phyloP scores from a whole-genome alignment of 768 basidiomycete species.

The Kwoniella heveanensis region DNA sequence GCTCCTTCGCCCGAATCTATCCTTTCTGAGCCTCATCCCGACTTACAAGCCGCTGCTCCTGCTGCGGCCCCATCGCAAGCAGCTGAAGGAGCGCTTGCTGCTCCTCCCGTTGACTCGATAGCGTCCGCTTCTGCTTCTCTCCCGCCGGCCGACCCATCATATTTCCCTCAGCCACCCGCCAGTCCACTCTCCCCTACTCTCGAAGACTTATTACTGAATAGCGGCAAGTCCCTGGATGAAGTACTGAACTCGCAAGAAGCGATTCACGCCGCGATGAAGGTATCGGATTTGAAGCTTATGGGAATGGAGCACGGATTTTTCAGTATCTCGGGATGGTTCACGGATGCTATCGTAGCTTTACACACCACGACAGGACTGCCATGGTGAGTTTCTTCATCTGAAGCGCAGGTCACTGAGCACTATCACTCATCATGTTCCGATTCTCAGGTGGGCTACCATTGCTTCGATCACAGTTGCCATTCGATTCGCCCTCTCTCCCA shows the following conservation, averaged over 20 bases:
- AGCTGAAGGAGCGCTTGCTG: background rate
- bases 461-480: constrained; percentile 44
- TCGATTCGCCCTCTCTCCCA: constrained; percentile 57
- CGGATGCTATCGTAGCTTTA: constrained; percentile 45
- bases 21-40: constrained; percentile 36
- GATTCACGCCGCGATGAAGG: constrained; percentile 46
- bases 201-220: constrained; percentile 36
- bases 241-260: constrained; percentile 53
- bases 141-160: constrained; percentile 6
- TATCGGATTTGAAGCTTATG: constrained; percentile 48
- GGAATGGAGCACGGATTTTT: constrained; percentile 49
- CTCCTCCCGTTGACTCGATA: background rate
- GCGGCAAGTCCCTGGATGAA: constrained; percentile 33
- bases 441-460: constrained; percentile 52
- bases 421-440: background rate
- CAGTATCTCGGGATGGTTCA: constrained; percentile 46
- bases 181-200: constrained; percentile 27
- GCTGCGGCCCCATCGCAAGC: background rate
- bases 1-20: constrained; percentile 32
- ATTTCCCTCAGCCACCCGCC: constrained; percentile 21
- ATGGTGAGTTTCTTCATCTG: too few species aligned
- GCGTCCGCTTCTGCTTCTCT: constrained; percentile 7
- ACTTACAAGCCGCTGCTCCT: constrained; percentile 20
- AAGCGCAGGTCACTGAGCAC: background rate
- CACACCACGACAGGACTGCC: constrained; percentile 50